Conservation (phyloP, 106 monocot genomes). For the Apostasia ramifera region DNA sequence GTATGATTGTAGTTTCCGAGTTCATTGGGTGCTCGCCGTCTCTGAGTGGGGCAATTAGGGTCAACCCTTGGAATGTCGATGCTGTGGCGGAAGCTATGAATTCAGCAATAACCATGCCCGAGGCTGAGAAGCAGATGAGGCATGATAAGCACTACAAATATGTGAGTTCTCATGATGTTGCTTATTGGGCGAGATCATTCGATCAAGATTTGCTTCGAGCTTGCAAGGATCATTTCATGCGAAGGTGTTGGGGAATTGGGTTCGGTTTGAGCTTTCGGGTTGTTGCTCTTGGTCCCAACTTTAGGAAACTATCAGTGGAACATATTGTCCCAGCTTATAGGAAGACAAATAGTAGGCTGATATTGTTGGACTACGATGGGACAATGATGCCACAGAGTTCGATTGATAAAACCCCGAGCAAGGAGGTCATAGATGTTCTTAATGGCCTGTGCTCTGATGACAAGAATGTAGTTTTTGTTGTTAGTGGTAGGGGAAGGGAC, state of each 20-base stretch:
- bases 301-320: slow-evolving; percentile 78
- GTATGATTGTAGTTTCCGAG: slow-evolving; percentile 74
- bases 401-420: slow-evolving; percentile 64
- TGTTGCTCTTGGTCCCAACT: slow-evolving; percentile 73
- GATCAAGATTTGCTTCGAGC: slow-evolving; percentile 89
- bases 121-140: slow-evolving; percentile 75
- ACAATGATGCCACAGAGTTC: slow-evolving; percentile 75
- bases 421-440: slow-evolving; percentile 58
- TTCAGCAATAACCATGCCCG: slow-evolving; percentile 58
- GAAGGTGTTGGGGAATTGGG: slow-evolving; percentile 88
- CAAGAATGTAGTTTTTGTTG: slow-evolving; percentile 82
- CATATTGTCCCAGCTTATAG: slow-evolving; percentile 58
- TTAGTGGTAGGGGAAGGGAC: slow-evolving; percentile 85
- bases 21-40: slow-evolving; percentile 63
- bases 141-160: slow-evolving; percentile 79
- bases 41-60: slow-evolving; percentile 47
- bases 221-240: slow-evolving; percentile 67
- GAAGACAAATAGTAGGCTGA: slow-evolving; percentile 48
- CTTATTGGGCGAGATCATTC: slow-evolving; percentile 86
- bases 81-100: slow-evolving; percentile 69
- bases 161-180: slow-evolving; percentile 77
- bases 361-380: slow-evolving; percentile 90
- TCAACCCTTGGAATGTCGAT: slow-evolving; percentile 86
- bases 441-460: slow-evolving; percentile 61
- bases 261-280: slow-evolving; percentile 81